Evolutionary conservation across 2,329 filamentous ascomycete genomes (phyloP).

Genomic region (Epichloe gansuensis): DNA sequence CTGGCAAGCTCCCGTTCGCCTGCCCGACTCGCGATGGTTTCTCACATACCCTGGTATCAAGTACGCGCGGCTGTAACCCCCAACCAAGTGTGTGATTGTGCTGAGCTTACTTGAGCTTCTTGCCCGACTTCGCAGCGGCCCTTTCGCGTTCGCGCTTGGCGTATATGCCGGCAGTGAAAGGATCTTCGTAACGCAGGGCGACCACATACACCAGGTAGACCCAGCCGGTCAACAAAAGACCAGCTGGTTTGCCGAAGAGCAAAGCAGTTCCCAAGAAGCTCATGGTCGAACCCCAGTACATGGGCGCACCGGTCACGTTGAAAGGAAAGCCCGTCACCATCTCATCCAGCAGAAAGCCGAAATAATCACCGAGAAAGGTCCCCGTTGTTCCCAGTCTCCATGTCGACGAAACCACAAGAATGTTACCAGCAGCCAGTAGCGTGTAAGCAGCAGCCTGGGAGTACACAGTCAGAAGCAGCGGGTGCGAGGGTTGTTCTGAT

Average conservation of each 20-base stretch:
- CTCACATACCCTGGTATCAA: not conserved
- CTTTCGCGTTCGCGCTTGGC: slow-evolving; percentile 61
- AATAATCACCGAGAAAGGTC: slow-evolving; percentile 96
- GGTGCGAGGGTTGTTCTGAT: slow-evolving; percentile 60
- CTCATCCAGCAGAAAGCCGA: slow-evolving; percentile 91
- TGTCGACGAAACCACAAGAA: slow-evolving; percentile 78
- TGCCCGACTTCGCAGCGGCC: slow-evolving; percentile 30
- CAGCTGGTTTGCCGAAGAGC: slow-evolving; percentile 76
- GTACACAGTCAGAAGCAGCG: slow-evolving; percentile 49
- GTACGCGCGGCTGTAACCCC: not conserved
- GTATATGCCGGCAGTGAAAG: slow-evolving; percentile 89
- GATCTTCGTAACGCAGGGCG: slow-evolving; percentile 79
- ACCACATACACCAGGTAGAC: slow-evolving; percentile 70
- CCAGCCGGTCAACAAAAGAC: slow-evolving; percentile 59
- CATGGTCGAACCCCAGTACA: slow-evolving; percentile 92
- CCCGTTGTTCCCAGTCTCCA: slow-evolving; percentile 88
- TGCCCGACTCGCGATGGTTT: not conserved
- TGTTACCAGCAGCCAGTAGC: slow-evolving; percentile 64
- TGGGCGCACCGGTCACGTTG: slow-evolving; percentile 78
- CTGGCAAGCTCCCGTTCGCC: not conserved
- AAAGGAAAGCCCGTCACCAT: slow-evolving; percentile 95
- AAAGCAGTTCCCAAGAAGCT: slow-evolving; percentile 83
- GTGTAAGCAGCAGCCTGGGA: slow-evolving; percentile 52
- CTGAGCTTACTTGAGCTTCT: slow-evolving; percentile 36
- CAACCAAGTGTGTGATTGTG: not conserved